Conservation (phyloP, 2,329 filamentous ascomycete genomes). For the Botrytis hyacinthi region DNA sequence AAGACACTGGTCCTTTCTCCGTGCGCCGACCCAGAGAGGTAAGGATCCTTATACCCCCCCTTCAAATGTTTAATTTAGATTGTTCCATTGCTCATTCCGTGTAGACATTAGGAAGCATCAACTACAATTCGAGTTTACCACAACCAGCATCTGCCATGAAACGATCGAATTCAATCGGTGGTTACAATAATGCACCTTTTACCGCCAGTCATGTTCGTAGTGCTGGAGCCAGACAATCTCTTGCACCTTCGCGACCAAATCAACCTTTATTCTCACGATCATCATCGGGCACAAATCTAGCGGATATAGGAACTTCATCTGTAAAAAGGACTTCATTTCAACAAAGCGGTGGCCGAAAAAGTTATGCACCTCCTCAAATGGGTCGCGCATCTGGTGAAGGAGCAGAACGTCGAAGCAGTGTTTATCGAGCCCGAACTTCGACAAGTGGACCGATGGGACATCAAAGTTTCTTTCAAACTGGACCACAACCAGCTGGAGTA, state of each 20-base stretch:
- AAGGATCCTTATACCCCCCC: constrained; percentile 38
- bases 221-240: constrained; percentile 77
- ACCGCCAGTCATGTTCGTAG: constrained; percentile 75
- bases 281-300: constrained; percentile 77
- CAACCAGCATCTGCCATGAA: constrained; percentile 94
- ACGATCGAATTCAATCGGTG: constrained; percentile 76
- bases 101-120: constrained; percentile 83
- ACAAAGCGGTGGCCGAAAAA: constrained; percentile 62
- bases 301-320: constrained; percentile 77
- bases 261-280: constrained; percentile 85
- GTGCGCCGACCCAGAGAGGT: constrained; percentile 91
- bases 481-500: constrained; percentile 75
- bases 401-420: constrained; percentile 73
- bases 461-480: constrained; percentile 93
- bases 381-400: constrained; percentile 42
- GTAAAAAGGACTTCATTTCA: constrained; percentile 81
- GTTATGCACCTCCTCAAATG: constrained; percentile 46
- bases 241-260: constrained; percentile 77
- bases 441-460: constrained; percentile 66
- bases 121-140: constrained; percentile 79
- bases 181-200: constrained; percentile 60
- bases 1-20: constrained; percentile 85
- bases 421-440: constrained; percentile 71
- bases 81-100: constrained; percentile 14
- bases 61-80: constrained; percentile 4